phyloP scores from a whole-genome alignment of 768 basidiomycete genomes.

The Naganishia antarctica region DNA sequence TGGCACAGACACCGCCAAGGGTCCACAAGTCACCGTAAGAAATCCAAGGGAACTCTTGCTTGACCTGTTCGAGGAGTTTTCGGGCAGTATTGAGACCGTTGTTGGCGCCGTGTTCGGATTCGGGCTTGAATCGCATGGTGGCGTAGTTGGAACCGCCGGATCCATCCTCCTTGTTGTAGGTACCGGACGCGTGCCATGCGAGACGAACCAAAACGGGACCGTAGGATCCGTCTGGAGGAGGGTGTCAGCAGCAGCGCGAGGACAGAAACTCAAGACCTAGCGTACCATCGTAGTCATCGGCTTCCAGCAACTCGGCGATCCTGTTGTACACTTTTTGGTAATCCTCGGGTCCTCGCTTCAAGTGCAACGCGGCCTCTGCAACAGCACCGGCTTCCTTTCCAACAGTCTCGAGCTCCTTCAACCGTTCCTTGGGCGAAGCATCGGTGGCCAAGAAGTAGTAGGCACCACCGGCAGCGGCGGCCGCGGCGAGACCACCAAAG shows the following conservation, averaged over 20 bases:
- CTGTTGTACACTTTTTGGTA: conserved; percentile 96
- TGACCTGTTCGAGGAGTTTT: conserved; percentile 74
- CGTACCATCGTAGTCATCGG: conserved; percentile 77
- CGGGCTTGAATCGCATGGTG: conserved; percentile 95
- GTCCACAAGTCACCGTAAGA: conserved; percentile 97
- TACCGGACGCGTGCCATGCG: conserved; percentile 92
- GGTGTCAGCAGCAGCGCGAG: not conserved
- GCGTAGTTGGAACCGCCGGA: conserved; percentile 71
- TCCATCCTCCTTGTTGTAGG: conserved; percentile 66
- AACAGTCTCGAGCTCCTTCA: conserved; percentile 60
- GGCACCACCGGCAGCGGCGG: conserved; percentile 59
- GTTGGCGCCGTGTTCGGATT: conserved; percentile 61
- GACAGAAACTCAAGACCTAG: conserved; percentile 11
- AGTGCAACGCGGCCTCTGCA: conserved; percentile 50
- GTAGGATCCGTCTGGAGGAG: conserved; percentile 44
- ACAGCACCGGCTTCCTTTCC: conserved; percentile 62
- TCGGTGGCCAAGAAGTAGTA: conserved; percentile 59
- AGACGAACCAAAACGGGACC: conserved; percentile 82
- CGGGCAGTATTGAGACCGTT: conserved; percentile 63
- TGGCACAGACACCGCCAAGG: conserved; percentile 81
- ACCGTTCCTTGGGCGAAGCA: conserved; percentile 56
- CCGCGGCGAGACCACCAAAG: conserved; percentile 61
- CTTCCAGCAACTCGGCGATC: conserved; percentile 69
- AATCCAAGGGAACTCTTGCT: conserved; percentile 86
- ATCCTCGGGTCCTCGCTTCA: conserved; percentile 72